Percentiles rank a stretch among this genome's conserved stretches.
These are phyloP conservation scores for Trichocomaceae sp. DNA, from an alignment of 2,329 filamentous ascomycete species.

Conservation along the genomic window DNA sequence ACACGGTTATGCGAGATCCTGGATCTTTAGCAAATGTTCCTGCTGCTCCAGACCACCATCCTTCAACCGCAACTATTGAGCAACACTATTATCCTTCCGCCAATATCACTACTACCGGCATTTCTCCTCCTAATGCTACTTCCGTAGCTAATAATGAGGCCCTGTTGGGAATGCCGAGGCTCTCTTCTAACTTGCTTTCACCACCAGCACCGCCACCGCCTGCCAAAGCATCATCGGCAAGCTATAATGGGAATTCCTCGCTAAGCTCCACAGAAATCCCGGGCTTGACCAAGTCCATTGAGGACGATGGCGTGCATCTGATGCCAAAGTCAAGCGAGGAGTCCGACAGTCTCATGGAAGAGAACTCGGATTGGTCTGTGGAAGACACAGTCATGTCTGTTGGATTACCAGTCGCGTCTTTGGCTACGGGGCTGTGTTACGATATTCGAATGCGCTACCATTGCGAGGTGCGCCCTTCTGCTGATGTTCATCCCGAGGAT, in stretches of 20 bases:
- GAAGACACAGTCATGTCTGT: slow-evolving; percentile 30
- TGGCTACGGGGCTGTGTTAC: slow-evolving; percentile 76
- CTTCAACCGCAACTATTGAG: neutral
- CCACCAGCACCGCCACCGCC: slow-evolving; percentile 3
- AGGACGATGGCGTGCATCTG: slow-evolving; percentile 20
- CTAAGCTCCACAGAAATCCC: slow-evolving; percentile 15
- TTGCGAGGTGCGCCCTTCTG: slow-evolving; percentile 65
- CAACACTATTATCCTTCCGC: neutral
- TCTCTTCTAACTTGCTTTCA: slow-evolving; percentile 1
- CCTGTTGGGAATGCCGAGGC: slow-evolving; percentile 2
- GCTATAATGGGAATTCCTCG: slow-evolving; percentile 12
- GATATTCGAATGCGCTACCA: slow-evolving; percentile 95
- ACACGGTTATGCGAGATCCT: slow-evolving; percentile 34
- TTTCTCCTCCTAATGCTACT: neutral
- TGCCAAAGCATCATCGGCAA: neutral
- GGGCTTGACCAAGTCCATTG: slow-evolving; percentile 21
- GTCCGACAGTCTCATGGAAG: slow-evolving; percentile 31
- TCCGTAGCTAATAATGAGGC: neutral
- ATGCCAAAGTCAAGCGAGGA: slow-evolving; percentile 18
- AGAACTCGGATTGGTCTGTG: slow-evolving; percentile 38
- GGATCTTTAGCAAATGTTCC: slow-evolving; percentile 1
- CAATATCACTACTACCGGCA: neutral
- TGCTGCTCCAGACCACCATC: neutral
- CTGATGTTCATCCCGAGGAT: slow-evolving; percentile 86
- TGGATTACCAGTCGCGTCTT: slow-evolving; percentile 41